phyloP scores from a whole-genome alignment of 139 green algal species.

The Chlamydomonas sphaeroides region DNA sequence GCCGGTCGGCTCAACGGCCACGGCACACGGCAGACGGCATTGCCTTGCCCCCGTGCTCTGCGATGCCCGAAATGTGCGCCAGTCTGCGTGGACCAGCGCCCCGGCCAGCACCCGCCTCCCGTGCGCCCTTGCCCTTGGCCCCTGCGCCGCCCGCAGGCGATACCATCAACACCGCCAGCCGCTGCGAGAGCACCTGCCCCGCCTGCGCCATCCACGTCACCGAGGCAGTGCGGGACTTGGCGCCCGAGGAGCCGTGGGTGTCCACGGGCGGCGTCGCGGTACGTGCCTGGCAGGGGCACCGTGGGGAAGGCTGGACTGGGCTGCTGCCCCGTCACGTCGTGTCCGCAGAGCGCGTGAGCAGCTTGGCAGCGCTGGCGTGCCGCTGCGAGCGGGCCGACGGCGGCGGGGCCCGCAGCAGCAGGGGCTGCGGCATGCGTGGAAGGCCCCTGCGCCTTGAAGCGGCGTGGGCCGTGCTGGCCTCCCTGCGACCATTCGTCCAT shows the following conservation, averaged over 20 bases:
- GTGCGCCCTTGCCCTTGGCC: constrained; percentile 47
- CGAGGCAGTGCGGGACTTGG: constrained; percentile 2
- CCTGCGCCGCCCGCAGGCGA: constrained; percentile 58
- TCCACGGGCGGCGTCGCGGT: constrained; percentile 43
- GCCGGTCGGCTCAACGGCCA: too few relatives aligned
- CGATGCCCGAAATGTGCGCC: neutral
- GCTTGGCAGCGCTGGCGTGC: neutral
- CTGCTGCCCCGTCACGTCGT: too few relatives aligned
- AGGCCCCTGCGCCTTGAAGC: too few relatives aligned
- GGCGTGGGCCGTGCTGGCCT: neutral
- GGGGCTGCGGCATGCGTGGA: neutral
- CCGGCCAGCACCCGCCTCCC: constrained; percentile 54
- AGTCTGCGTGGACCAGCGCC: constrained; percentile 36
- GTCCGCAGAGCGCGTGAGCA: too few relatives aligned
- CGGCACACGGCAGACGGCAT: too few relatives aligned
- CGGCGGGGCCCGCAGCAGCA: too few relatives aligned
- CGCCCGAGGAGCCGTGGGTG: constrained; percentile 33
- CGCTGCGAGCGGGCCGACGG: too few relatives aligned
- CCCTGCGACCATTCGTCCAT: neutral
- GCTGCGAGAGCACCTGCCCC: constrained; percentile 29
- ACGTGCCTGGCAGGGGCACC: neutral
- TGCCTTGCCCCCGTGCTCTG: too few relatives aligned
- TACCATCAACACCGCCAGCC: constrained; percentile 59
- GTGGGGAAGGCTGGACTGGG: too few relatives aligned
- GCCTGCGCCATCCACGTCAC: constrained; percentile 31